Conservation (phyloP, 1,139 yeast species). For the Nematodospora anomalae region DNA sequence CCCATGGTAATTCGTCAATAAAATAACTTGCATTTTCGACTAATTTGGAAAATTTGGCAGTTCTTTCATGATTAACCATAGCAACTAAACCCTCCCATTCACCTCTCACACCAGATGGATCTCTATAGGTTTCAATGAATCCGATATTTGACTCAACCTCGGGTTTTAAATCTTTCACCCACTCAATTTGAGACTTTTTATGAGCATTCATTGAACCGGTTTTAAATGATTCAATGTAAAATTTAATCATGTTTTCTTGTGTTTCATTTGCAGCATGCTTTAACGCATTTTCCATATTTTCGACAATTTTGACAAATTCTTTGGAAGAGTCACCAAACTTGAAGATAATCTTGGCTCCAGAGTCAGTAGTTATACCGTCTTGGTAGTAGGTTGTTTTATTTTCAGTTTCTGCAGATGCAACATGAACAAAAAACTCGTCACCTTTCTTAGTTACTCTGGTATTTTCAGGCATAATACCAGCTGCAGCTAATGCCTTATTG, state of each 20-base stretch:
- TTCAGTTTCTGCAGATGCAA: slow-evolving; percentile 55
- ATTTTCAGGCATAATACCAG: slow-evolving; percentile 79
- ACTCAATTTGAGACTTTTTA: slow-evolving; percentile 75
- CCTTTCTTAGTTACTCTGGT: slow-evolving; percentile 62
- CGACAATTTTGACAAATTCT: slow-evolving; percentile 62
- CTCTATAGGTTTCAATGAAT: slow-evolving; percentile 88
- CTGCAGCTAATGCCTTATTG: slow-evolving; percentile 59
- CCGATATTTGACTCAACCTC: slow-evolving; percentile 84
- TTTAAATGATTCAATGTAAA: slow-evolving; percentile 67
- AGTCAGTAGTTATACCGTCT: slow-evolving; percentile 22
- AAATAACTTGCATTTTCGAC: slow-evolving; percentile 67
- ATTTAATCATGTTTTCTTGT: slow-evolving; percentile 62
- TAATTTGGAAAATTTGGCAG: slow-evolving; percentile 71
- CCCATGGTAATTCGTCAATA: slow-evolving; percentile 77
- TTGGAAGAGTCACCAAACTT: slow-evolving; percentile 73
- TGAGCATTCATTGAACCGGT: slow-evolving; percentile 87
- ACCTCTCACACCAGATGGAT: slow-evolving; percentile 88
- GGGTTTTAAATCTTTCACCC: slow-evolving; percentile 89
- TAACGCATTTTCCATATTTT: slow-evolving; percentile 56
- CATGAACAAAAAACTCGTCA: slow-evolving; percentile 53
- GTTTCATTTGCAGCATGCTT: slow-evolving; percentile 71
- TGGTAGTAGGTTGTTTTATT: slow-evolving; percentile 45
- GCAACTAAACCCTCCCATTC: slow-evolving; percentile 95
- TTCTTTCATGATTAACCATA: slow-evolving; percentile 86
- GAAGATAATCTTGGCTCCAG: slow-evolving; percentile 42